Percentiles rank a stretch among this genome's conserved stretches.
Conservation (phyloP, 768 basidiomycete genomes). For the Rhodotorula babjevae region DNA sequence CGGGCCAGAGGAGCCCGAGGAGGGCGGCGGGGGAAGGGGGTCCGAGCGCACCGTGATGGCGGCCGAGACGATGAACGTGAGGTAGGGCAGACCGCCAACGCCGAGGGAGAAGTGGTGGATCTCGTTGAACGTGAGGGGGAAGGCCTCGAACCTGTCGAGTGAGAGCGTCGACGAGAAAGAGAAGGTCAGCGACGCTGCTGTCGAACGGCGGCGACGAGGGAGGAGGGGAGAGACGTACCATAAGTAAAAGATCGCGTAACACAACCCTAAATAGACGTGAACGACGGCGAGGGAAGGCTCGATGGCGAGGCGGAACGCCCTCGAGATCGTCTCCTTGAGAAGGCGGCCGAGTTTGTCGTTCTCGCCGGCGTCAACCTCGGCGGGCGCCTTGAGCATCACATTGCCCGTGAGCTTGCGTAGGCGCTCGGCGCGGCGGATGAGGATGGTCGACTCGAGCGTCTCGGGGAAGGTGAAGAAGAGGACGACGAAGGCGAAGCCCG, state of each 20-base stretch:
- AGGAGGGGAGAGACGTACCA: neutral
- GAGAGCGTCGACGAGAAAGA: no score
- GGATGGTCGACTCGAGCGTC: conserved; percentile 47
- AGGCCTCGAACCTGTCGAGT: conserved; percentile 43
- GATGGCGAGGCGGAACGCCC: conserved; percentile 42
- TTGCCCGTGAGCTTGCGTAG: conserved; percentile 49
- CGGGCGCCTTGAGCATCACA: conserved; percentile 41
- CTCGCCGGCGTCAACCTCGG: conserved; percentile 42
- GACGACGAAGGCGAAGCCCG: conserved; percentile 42
- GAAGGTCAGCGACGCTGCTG: neutral
- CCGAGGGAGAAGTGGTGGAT: conserved; percentile 41
- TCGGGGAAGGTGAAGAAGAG: conserved; percentile 47
- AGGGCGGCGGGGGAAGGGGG: neutral
- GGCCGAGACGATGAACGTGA: conserved; percentile 42
- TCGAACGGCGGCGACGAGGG: neutral
- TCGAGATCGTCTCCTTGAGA: conserved; percentile 34
- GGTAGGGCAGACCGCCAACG: conserved; percentile 39
- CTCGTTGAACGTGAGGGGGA: conserved; percentile 45
- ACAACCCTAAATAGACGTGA: conserved; percentile 44
- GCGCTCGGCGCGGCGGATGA: conserved; percentile 47
- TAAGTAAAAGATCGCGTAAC: conserved; percentile 23
- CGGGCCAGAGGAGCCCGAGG: no score
- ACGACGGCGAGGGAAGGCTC: conserved; percentile 46
- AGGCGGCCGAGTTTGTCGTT: neutral
- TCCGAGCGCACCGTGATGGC: conserved; percentile 19